Evolutionary conservation across 306 rosid species (phyloP).

Genomic region (Acacia crassicarpa): DNA sequence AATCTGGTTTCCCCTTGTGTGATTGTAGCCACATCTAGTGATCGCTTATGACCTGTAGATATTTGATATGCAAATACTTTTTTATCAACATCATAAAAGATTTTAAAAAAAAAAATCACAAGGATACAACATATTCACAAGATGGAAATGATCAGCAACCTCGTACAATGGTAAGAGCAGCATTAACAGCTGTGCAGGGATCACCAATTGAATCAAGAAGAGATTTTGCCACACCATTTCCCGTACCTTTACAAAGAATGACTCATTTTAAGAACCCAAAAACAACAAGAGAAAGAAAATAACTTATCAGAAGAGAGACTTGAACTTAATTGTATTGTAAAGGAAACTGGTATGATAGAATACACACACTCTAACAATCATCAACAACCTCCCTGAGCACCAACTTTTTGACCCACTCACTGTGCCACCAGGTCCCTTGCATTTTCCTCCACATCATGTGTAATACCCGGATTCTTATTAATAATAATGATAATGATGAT

Average conservation of each 20-base stretch:
- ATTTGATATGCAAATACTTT: slow-evolving; percentile 7
- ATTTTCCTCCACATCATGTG: background rate
- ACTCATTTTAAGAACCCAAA: background rate
- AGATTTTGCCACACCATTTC: slow-evolving; percentile 87
- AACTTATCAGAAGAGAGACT: slow-evolving; percentile 4
- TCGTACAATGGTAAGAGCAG: slow-evolving; percentile 62
- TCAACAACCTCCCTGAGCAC: too few species aligned
- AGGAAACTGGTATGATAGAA: background rate
- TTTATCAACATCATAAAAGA: background rate
- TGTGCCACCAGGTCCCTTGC: background rate
- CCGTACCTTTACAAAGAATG: slow-evolving; percentile 52
- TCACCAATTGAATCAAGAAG: slow-evolving; percentile 64
- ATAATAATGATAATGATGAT: too few species aligned
- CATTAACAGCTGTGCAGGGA: slow-evolving; percentile 54
- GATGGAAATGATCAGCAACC: slow-evolving; percentile 39
- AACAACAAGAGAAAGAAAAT: background rate
- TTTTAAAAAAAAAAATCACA: background rate
- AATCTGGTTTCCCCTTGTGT: slow-evolving; percentile 59
- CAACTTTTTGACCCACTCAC: background rate
- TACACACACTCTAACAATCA: background rate
- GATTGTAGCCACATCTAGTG: slow-evolving; percentile 71
- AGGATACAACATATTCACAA: background rate
- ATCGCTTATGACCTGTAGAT: slow-evolving; percentile 57
- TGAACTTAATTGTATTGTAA: background rate
- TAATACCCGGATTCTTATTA: too few species aligned